These are phyloP conservation scores for Anisodus tanguticus DNA, from an alignment of 257 asterid genomes.

Conservation along the genomic window DNA sequence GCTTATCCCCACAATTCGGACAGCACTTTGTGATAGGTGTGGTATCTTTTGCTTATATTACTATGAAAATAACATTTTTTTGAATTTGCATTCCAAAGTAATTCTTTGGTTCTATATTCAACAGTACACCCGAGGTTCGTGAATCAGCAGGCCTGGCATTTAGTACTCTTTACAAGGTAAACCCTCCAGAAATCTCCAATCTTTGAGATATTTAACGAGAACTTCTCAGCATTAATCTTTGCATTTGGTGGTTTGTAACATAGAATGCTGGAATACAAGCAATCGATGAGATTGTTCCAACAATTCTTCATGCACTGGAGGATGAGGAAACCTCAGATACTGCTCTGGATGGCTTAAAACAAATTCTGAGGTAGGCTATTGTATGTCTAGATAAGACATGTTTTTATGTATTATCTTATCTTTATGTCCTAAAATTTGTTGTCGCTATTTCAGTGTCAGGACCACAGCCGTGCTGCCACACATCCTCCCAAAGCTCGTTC, in stretches of 20 bases:
- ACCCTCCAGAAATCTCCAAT: slow-evolving; percentile 17
- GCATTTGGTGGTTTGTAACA: slow-evolving; percentile 23
- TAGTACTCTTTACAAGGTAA: slow-evolving; percentile 96
- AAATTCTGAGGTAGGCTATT: slow-evolving; percentile 74
- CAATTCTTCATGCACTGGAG: slow-evolving; percentile 93
- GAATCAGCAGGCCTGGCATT: slow-evolving; percentile 95
- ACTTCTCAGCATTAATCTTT: slow-evolving; percentile 11
- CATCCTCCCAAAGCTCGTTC: slow-evolving; percentile 97
- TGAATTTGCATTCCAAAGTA: slow-evolving; percentile 4
- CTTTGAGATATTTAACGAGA: neutral
- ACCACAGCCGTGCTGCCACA: slow-evolving; percentile 98
- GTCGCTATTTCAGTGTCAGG: slow-evolving; percentile 73
- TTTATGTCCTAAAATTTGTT: slow-evolving; percentile 18
- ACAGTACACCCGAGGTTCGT: slow-evolving; percentile 85
- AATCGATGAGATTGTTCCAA: slow-evolving; percentile 97
- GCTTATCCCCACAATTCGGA: slow-evolving; percentile 92
- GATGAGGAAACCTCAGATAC: slow-evolving; percentile 86
- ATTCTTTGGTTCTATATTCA: slow-evolving; percentile 34
- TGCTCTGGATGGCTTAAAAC: slow-evolving; percentile 98
- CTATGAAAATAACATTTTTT: slow-evolving; percentile 1
- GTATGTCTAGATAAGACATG: neutral
- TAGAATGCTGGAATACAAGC: slow-evolving; percentile 99
- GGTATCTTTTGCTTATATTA: slow-evolving; percentile 36
- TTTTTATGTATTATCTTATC: slow-evolving; percentile 10
- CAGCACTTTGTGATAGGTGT: slow-evolving; percentile 97